Evolutionary conservation across 208 protist species (phyloP).

Genomic region (Leptomonas seymouri): DNA sequence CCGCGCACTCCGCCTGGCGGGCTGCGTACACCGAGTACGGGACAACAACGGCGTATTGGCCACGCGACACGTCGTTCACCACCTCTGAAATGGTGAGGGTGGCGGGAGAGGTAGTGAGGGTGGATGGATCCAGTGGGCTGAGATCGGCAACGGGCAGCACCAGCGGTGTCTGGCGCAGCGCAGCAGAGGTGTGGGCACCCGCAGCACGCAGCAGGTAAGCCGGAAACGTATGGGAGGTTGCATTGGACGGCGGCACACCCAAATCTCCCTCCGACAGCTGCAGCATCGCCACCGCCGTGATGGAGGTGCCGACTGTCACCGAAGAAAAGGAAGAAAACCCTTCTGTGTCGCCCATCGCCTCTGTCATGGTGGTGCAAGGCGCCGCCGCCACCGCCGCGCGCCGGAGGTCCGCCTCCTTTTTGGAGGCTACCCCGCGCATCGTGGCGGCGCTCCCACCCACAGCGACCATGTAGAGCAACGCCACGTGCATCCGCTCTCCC

Average conservation of each 20-base stretch:
- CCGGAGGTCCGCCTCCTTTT: conserved; percentile 64
- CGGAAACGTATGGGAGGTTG: conserved; percentile 26
- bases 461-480: conserved; percentile 65
- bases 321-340: not conserved
- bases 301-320: conserved; percentile 21
- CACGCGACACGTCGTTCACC: conserved; percentile 38
- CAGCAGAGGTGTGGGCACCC: conserved; percentile 15
- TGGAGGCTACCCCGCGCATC: conserved; percentile 64
- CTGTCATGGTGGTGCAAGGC: not conserved
- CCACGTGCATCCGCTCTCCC: conserved; percentile 74
- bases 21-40: conserved; percentile 42
- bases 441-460: conserved; percentile 72
- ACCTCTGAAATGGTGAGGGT: conserved; percentile 57
- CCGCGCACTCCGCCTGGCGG: conserved; percentile 33
- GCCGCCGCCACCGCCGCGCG: conserved; percentile 30
- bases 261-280: conserved; percentile 44
- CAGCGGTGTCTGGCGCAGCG: conserved; percentile 28
- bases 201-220: conserved; percentile 57
- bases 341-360: conserved; percentile 1
- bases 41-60: conserved; percentile 55
- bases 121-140: conserved; percentile 24
- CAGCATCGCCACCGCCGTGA: conserved; percentile 37
- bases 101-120: conserved; percentile 38
- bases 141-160: conserved; percentile 27
- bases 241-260: conserved; percentile 28